Evolutionary conservation across 495 filamentous ascomycete genomes (phyloP), one percentile per base, ranked within the genome.

Genomic region (Neurospora sp.): DNA sequence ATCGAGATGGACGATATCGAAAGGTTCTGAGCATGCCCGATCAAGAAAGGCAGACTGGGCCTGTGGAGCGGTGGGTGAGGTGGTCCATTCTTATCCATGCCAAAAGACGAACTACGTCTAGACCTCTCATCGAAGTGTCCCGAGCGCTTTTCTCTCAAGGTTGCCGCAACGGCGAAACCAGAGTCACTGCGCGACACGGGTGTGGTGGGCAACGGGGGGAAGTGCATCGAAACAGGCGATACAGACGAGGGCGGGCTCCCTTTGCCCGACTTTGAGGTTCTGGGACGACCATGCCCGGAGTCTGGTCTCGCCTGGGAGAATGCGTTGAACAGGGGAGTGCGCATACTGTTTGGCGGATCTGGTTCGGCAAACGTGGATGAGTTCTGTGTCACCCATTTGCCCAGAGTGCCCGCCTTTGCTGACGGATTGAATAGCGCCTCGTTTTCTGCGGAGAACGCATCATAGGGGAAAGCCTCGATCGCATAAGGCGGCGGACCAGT

Each of bases 401-500:
- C 88, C 40, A 99, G 82, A 7, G 89, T 90, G 61, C 91, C 93
- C 14, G 91, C 85, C 35, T 87, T 83, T 8, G 96, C 85, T 74
- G 85, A 90, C 27, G 90, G 86, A 53, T 87, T 88, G 83, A 94
- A 97, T 38, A 97, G 85, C 0, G 91, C 87, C 61, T 90, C 84
- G 73, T 93, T 96, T 82, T 99, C 96, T 1, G 94, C 91, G 71
- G 93, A 90, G 80, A 94, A 96, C 0, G 91, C 87, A 80, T 98
- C 93, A 78, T 91, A 92, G 3, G 96, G 96, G 78, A 92, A 98
- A 0, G 94, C 89, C 80, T 98, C 96, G 68, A 96, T 87, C 3
- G 94, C 96, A 82, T 97, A 98, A 39, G 92, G 89, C 44, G 96
- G 96, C n/a, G 96, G 94, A 5, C 95, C 96, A 38, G 89, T 86